phyloP scores from a whole-genome alignment of 116 monocot species.

The Papilionanthe hybrid region DNA sequence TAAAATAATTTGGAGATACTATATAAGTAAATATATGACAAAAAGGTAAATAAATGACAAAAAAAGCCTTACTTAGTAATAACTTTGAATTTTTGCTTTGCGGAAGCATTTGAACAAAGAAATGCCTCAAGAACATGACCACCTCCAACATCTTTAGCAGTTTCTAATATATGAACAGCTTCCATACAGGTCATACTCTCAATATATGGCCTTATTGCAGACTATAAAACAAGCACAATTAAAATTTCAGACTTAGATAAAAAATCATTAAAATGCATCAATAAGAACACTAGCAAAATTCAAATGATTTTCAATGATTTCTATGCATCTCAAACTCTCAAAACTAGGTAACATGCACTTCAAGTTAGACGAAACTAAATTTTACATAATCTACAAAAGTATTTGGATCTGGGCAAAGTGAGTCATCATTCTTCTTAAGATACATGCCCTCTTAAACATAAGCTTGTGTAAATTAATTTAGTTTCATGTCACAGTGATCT shows the following conservation, averaged over 20 bases:
- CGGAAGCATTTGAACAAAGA: conserved; percentile 61
- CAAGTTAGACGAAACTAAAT: neutral
- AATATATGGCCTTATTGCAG: conserved; percentile 44
- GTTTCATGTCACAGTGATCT: too few relatives aligned
- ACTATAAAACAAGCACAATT: conserved; percentile 32
- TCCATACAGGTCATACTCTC: conserved; percentile 66
- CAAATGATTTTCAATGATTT: neutral
- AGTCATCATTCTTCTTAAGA: neutral
- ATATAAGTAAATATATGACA: neutral
- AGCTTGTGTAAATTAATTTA: too few relatives aligned
- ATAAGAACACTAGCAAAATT: neutral
- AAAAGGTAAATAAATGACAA: neutral
- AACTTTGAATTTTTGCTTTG: conserved; percentile 59
- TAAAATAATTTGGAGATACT: neutral
- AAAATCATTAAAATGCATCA: neutral
- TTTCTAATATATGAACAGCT: conserved; percentile 47
- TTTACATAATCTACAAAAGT: neutral
- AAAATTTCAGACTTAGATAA: neutral
- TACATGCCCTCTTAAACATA: too few relatives aligned
- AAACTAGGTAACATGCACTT: neutral
- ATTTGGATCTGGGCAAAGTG: neutral
- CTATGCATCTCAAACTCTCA: neutral
- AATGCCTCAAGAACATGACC: conserved; percentile 77
- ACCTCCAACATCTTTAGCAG: conserved; percentile 83
- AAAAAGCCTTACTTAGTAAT: conserved; percentile 48